Evolutionary conservation across 768 basidiomycete genomes (phyloP).

Genomic region (Tricholoma matsutake): DNA sequence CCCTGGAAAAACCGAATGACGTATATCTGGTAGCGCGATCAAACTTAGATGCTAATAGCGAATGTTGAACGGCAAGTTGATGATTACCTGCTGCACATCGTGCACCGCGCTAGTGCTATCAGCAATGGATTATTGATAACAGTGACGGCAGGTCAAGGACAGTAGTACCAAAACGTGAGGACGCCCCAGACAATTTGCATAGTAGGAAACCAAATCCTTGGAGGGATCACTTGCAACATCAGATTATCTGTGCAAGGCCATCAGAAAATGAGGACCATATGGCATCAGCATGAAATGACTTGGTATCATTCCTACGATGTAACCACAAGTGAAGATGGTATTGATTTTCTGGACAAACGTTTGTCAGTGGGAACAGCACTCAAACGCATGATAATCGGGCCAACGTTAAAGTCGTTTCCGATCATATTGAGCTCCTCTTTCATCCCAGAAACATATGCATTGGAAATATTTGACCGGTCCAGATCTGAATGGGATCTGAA

Average conservation of each 20-base stretch:
- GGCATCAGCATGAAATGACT: conserved; percentile 33
- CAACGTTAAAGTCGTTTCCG: conserved; percentile 60
- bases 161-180: conserved; percentile 56
- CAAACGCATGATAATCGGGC: conserved; percentile 9
- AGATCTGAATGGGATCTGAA: conserved; percentile 41
- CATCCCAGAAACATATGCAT: conserved; percentile 82
- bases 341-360: conserved; percentile 49
- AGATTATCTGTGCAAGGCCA: conserved; percentile 47
- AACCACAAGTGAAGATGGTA: conserved; percentile 71
- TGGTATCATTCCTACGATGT: conserved; percentile 72
- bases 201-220: conserved; percentile 63
- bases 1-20: conserved; percentile 74
- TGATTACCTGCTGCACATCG: conserved; percentile 51
- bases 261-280: not conserved
- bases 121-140: conserved; percentile 1
- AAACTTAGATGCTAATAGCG: not conserved
- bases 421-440: conserved; percentile 65
- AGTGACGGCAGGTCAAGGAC: conserved; percentile 7
- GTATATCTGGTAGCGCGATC: conserved; percentile 44
- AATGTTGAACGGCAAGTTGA: not conserved
- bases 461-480: conserved; percentile 64
- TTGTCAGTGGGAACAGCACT: conserved; percentile 5
- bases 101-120: conserved; percentile 52
- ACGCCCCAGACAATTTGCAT: conserved; percentile 67
- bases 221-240: conserved; percentile 59